Evolutionary conservation across 1,139 yeast species (phyloP), one percentile per base, ranked within the genome.

Genomic region (Nakaseomyces kungkrabaensis): DNA sequence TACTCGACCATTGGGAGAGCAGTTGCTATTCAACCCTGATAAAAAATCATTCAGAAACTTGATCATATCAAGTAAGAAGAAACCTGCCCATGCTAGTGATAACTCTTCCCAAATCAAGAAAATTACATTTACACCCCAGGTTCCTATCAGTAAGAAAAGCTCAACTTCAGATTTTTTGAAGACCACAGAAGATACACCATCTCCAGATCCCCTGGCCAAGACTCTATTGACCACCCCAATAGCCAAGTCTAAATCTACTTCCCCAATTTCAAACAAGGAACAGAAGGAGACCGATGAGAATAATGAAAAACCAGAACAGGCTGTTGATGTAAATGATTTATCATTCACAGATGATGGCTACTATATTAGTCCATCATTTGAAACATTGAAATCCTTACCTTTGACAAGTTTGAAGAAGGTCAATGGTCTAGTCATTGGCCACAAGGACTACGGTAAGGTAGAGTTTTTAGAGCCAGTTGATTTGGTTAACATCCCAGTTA

Each of bases 381-480:
- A 79, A 5, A 81, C 79, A 50, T 71, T 92, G 51, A 75, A 78
- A 52, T 69, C 74, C 43, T 74, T 77, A 74, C 67, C 89, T 0
- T 70, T 85, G 45, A 70, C 78, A 10, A 84, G 85, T 53, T 74
- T 88, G 47, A 78, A 83, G 51, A 61, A 75, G 9, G 82, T 90
- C 17, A 59, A 73, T 31, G 71, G 79, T 51, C 83, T 89, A 65
- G 77, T 76, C 27, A 79, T 92, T 50, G 97, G 97, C 2, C 82
- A 95, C 54, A 76, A 77, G 55, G 86, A 86, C 46, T 79, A 73
- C 61, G 98, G 97, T 45, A 72, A 75, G 50, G 76, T 92, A 46
- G 82, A 82, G 60, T 92, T 88, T 63, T 65, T 79, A 48, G 72
- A 76, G 50, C 95, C 96, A 0, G 94, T 92, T 46, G 97, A 92